Conservation (phyloP, 768 basidiomycete genomes). For the Cystobasidium ongulense region DNA sequence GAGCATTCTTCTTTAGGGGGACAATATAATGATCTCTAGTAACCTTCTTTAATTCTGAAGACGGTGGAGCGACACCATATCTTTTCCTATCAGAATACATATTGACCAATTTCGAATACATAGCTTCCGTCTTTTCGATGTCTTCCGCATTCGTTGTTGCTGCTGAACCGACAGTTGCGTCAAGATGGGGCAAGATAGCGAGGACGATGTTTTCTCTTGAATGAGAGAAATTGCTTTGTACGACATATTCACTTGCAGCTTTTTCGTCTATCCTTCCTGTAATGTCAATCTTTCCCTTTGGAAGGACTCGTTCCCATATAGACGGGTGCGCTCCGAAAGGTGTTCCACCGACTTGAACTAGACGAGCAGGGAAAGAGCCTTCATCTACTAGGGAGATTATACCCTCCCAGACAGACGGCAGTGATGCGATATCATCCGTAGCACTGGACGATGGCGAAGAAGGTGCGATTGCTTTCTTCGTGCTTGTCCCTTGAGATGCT, state of each 20-base stretch:
- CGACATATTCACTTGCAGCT: slow-evolving; percentile 68
- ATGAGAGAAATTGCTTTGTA: slow-evolving; percentile 67
- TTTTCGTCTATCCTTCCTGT: slow-evolving; percentile 73
- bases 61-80: slow-evolving; percentile 36
- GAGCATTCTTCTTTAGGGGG: slow-evolving; percentile 59
- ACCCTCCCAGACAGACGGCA: slow-evolving; percentile 37
- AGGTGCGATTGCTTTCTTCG: neutral
- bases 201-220: slow-evolving; percentile 72
- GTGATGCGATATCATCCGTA: slow-evolving; percentile 2
- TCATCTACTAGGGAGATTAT: slow-evolving; percentile 46
- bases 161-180: slow-evolving; percentile 40
- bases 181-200: slow-evolving; percentile 60
- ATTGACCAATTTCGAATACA: slow-evolving; percentile 34
- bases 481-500: slow-evolving; percentile 2
- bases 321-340: slow-evolving; percentile 53
- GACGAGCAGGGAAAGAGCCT: slow-evolving; percentile 56
- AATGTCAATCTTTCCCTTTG: slow-evolving; percentile 57
- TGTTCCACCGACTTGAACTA: slow-evolving; percentile 73
- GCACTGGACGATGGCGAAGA: neutral
- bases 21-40: slow-evolving; percentile 82
- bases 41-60: slow-evolving; percentile 50
- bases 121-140: slow-evolving; percentile 34
- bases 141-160: neutral
- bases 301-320: slow-evolving; percentile 71
- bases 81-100: slow-evolving; percentile 35